Percentiles rank a stretch among this genome's conserved stretches.
Conservation (phyloP, 768 basidiomycete genomes). For the Leccinum fibrillosum region DNA sequence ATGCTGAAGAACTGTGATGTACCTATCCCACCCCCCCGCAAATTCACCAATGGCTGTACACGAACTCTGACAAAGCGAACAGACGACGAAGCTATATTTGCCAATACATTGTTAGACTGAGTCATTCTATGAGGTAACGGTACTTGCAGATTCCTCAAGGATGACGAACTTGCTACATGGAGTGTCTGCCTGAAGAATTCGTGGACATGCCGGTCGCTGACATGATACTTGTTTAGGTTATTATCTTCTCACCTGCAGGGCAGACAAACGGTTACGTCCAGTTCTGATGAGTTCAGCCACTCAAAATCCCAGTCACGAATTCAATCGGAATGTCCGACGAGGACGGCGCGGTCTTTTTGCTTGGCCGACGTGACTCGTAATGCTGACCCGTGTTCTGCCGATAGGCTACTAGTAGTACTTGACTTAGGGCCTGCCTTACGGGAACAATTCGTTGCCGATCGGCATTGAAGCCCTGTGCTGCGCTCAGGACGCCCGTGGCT, state of each 20-base stretch:
- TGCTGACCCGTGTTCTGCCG: background rate
- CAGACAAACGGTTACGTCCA: background rate
- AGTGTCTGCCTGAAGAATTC: background rate
- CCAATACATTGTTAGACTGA: background rate
- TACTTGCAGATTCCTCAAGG: too few relatives aligned
- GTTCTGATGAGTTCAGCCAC: background rate
- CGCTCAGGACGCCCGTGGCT: too few relatives aligned
- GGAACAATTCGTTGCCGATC: too few relatives aligned
- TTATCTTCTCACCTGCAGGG: background rate
- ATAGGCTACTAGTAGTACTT: too few relatives aligned
- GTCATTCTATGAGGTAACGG: background rate
- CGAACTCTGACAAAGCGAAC: too few relatives aligned
- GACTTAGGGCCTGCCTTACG: too few relatives aligned
- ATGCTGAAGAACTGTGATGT: too few relatives aligned
- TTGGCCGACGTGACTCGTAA: background rate
- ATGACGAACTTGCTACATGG: background rate
- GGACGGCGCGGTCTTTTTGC: background rate
- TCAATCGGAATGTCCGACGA: background rate
- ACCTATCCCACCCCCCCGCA: too few relatives aligned
- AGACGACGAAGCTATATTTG: too few relatives aligned
- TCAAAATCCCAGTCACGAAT: background rate
- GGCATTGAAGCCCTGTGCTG: too few relatives aligned
- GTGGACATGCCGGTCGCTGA: background rate
- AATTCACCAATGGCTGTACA: too few relatives aligned
- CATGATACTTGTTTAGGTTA: background rate